Evolutionary conservation across 768 basidiomycete species (phyloP).

Genomic region (Naganishia friedmannii): DNA sequence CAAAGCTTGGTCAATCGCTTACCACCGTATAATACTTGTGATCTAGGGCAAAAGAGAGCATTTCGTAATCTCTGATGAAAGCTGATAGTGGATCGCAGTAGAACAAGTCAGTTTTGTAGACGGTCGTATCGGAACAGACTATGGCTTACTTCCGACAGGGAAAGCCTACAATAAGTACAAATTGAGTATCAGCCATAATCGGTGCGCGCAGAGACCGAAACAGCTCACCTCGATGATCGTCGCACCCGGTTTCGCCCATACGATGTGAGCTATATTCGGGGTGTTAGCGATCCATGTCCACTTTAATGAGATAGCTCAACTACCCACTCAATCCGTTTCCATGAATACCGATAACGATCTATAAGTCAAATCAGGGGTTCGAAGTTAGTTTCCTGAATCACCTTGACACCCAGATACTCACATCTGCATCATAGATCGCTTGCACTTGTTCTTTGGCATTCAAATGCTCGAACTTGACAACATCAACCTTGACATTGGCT

Average conservation of each 20-base stretch:
- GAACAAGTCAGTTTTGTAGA: neutral
- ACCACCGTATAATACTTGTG: conserved; percentile 36
- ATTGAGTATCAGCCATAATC: neutral
- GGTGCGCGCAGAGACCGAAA: neutral
- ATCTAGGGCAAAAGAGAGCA: conserved; percentile 33
- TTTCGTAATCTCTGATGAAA: conserved; percentile 36
- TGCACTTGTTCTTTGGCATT: conserved; percentile 35
- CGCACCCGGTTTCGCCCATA: conserved; percentile 36
- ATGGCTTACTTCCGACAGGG: neutral
- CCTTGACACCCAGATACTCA: conserved; percentile 19
- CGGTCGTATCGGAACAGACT: neutral
- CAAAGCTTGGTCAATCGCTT: neutral
- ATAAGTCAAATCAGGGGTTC: neutral
- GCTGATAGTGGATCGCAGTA: conserved; percentile 1
- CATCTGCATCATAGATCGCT: conserved; percentile 35
- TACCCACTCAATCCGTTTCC: conserved; percentile 36
- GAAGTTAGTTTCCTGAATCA: neutral
- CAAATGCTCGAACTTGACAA: conserved; percentile 37
- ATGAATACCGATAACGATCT: conserved; percentile 41
- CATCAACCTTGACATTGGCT: conserved; percentile 25
- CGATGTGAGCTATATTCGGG: conserved; percentile 26
- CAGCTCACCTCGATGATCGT: conserved; percentile 33
- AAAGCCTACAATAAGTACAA: neutral
- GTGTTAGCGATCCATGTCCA: neutral
- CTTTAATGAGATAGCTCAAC: too few species aligned